phyloP scores from a whole-genome alignment of 2,329 filamentous ascomycete species.

The Epichloe typhina region DNA sequence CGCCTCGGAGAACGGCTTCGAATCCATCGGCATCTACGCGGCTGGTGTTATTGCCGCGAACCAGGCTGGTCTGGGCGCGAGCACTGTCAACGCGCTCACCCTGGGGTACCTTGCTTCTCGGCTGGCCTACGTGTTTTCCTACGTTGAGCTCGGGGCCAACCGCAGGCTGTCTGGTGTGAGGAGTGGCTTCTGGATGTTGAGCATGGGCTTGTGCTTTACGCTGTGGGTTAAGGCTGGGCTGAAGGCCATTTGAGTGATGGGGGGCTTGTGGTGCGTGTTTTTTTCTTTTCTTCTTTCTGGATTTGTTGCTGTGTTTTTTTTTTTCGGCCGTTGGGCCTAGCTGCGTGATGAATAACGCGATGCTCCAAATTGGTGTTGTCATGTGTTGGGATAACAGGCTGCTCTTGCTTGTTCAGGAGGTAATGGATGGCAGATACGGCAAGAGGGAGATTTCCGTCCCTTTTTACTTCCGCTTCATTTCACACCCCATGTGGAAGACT shows the following conservation, averaged over 20 bases:
- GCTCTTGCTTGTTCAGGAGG: too few species aligned
- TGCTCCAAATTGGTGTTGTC: too few species aligned
- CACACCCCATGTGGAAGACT: too few species aligned
- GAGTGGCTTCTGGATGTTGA: constrained; percentile 23
- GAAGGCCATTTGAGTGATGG: constrained; percentile 6
- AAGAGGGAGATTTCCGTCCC: too few species aligned
- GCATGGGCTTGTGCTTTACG: constrained; percentile 19
- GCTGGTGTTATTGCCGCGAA: constrained; percentile 33
- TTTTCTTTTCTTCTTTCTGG: not conserved
- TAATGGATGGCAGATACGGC: too few species aligned
- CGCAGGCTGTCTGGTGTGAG: constrained; percentile 23
- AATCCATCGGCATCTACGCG: constrained; percentile 30
- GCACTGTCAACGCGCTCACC: constrained; percentile 26
- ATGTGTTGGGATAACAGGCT: too few species aligned
- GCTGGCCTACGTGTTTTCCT: constrained; percentile 27
- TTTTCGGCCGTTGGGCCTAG: too few species aligned
- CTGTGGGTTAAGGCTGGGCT: constrained; percentile 30
- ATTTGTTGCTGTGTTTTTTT: not conserved
- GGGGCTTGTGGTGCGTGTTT: not conserved
- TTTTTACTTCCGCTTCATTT: too few species aligned
- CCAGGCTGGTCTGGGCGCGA: constrained; percentile 23
- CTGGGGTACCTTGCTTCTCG: constrained; percentile 27
- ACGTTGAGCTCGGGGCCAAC: constrained; percentile 30
- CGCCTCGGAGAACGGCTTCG: constrained; percentile 29
- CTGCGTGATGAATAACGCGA: too few species aligned